A percentile compares a stretch with the other conserved stretches of the same genome.
These are phyloP conservation scores for Aphanoascus verrucosus DNA, from an alignment of 2,329 filamentous ascomycete species.

Conservation along the genomic window DNA sequence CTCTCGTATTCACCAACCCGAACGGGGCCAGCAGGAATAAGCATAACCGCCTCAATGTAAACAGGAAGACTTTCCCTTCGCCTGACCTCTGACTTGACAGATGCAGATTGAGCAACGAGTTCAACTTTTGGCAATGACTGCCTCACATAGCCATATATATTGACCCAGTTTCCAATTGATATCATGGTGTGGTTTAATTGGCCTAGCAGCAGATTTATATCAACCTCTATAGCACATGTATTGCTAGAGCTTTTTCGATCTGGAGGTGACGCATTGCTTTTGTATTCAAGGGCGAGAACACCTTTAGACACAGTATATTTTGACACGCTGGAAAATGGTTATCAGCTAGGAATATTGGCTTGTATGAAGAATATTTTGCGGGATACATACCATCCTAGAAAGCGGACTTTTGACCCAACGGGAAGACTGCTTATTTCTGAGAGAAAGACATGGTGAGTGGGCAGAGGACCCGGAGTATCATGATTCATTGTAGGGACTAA, in stretches of 20 bases:
- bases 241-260: background rate
- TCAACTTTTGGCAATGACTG: conserved; percentile 15
- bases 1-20: conserved; percentile 61
- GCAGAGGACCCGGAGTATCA: conserved; percentile 45
- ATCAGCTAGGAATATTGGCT: background rate
- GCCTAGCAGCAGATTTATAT: conserved; percentile 61
- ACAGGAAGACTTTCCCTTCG: conserved; percentile 18
- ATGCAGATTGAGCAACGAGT: background rate
- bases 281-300: conserved; percentile 57
- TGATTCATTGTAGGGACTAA: conserved; percentile 17
- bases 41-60: conserved; percentile 59
- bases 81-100: background rate
- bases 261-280: conserved; percentile 39
- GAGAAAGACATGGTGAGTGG: conserved; percentile 56
- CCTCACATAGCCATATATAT: conserved; percentile 71
- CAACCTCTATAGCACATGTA: conserved; percentile 46
- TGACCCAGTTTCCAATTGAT: conserved; percentile 73
- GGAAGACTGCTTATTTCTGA: conserved; percentile 45
- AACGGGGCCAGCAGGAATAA: conserved; percentile 68
- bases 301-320: conserved; percentile 49
- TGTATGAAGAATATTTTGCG: conserved; percentile 6
- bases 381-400: conserved; percentile 73
- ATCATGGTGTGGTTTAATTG: conserved; percentile 53
- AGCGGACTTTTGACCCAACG: conserved; percentile 70
- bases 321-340: conserved; percentile 42